Percentiles rank a stretch among this genome's conserved stretches.
phyloP scores from a whole-genome alignment of 164 flowering plant genomes.

The Chimonanthus salicifolius region DNA sequence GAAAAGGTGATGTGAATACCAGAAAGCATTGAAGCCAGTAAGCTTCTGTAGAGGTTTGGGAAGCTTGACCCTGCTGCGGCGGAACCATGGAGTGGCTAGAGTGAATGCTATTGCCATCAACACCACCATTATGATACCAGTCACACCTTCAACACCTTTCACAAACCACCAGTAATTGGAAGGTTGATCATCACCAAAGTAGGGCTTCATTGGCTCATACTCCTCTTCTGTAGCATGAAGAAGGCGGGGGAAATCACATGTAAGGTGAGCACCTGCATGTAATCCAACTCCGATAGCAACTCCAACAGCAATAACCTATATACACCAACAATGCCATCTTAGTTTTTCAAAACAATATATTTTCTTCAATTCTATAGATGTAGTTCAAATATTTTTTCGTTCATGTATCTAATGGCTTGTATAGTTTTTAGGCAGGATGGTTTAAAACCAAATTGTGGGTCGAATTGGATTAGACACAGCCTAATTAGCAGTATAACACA shows the following conservation, averaged over 20 bases:
- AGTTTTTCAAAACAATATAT: no score
- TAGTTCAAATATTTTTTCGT: no score
- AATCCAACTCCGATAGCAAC: constrained; percentile 55
- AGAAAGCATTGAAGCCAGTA: constrained; percentile 78
- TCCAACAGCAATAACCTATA: constrained; percentile 49
- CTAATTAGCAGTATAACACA: no score
- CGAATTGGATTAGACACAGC: no score
- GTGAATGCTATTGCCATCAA: constrained; percentile 60
- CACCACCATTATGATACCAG: constrained; percentile 62
- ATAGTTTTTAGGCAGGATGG: no score
- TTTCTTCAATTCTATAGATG: no score
- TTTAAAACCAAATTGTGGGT: no score
- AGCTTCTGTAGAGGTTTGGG: constrained; percentile 48
- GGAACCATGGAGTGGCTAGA: constrained; percentile 63
- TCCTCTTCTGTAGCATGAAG: constrained; percentile 45
- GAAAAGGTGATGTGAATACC: constrained; percentile 81
- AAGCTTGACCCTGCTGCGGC: constrained; percentile 41
- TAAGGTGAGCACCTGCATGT: constrained; percentile 48
- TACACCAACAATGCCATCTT: no score
- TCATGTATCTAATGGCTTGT: no score
- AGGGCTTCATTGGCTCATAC: constrained; percentile 47
- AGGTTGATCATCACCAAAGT: constrained; percentile 45
- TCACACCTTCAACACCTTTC: constrained; percentile 61
- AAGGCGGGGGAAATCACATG: constrained; percentile 74
- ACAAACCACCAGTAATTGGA: constrained; percentile 67